phyloP scores from a whole-genome alignment of 2,329 filamentous ascomycete genomes.

The Talaromyces sp. region DNA sequence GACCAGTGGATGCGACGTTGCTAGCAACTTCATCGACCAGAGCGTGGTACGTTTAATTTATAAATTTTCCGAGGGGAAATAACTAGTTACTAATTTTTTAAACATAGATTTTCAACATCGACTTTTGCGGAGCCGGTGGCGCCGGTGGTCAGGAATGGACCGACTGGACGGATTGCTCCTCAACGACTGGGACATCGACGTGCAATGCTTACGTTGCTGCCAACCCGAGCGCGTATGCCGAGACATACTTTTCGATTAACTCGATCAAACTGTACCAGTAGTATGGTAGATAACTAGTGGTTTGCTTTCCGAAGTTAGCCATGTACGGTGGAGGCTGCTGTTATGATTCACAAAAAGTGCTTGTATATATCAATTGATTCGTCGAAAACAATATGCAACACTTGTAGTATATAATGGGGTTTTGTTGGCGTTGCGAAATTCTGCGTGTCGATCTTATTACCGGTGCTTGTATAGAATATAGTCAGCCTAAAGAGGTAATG shows the following conservation, averaged over 20 bases:
- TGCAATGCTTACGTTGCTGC: constrained; percentile 11
- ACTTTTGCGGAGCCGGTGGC: constrained; percentile 8
- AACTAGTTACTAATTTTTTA: not conserved
- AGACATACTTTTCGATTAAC: constrained; percentile 10
- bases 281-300: not conserved
- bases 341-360: too few relatives aligned
- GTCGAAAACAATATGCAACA: too few relatives aligned
- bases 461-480: too few relatives aligned
- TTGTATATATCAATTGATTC: too few relatives aligned
- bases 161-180: constrained; percentile 6
- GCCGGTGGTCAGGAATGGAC: constrained; percentile 9
- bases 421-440: too few relatives aligned
- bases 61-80: not conserved
- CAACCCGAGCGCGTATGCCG: constrained; percentile 6
- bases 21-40: constrained; percentile 36
- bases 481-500: too few relatives aligned
- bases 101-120: constrained; percentile 9
- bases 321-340: too few relatives aligned
- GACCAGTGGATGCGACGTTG: constrained; percentile 35
- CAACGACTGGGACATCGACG: constrained; percentile 4
- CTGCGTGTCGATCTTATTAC: too few relatives aligned
- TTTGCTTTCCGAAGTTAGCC: not conserved
- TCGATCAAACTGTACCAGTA: constrained; percentile 11
- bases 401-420: too few relatives aligned
- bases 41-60: constrained; percentile 32